Evolutionary conservation across 257 asterid species (phyloP).

Genomic region (Striga asiatica): DNA sequence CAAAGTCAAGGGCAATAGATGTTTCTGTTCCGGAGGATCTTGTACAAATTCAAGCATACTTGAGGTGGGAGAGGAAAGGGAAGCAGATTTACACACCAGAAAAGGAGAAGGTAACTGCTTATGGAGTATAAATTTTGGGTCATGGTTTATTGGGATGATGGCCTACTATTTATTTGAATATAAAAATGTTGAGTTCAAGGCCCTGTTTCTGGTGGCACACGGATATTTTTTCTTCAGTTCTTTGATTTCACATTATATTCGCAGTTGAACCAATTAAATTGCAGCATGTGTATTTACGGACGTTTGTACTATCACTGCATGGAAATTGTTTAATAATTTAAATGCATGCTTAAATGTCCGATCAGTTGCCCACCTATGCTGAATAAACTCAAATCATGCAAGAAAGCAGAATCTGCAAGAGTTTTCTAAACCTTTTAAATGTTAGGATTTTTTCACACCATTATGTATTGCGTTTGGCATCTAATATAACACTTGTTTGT

Average conservation of each 20-base stretch:
- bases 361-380: slow-evolving; percentile 3
- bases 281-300: no score
- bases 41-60: slow-evolving; percentile 85
- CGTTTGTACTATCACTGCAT: neutral
- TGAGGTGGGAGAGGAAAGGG: slow-evolving; percentile 97
- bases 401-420: no score
- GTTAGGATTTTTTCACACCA: slow-evolving; percentile 1
- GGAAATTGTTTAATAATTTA: slow-evolving; percentile 1
- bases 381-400: neutral
- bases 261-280: neutral
- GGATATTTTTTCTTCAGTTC: neutral
- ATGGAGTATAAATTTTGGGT: slow-evolving; percentile 6
- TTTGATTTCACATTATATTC: slow-evolving; percentile 5
- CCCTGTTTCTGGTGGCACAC: slow-evolving; percentile 5
- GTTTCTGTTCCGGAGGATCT: slow-evolving; percentile 91
- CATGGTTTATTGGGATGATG: neutral
- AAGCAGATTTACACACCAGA: slow-evolving; percentile 73
- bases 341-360: neutral
- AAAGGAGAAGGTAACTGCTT: slow-evolving; percentile 58
- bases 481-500: neutral
- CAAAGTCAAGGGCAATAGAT: slow-evolving; percentile 28
- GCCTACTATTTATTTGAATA: neutral
- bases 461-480: neutral
- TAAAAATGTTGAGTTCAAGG: slow-evolving; percentile 12
- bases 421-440: slow-evolving; percentile 6